phyloP scores from a whole-genome alignment of 306 rosid genomes.

The Prunus mume region DNA sequence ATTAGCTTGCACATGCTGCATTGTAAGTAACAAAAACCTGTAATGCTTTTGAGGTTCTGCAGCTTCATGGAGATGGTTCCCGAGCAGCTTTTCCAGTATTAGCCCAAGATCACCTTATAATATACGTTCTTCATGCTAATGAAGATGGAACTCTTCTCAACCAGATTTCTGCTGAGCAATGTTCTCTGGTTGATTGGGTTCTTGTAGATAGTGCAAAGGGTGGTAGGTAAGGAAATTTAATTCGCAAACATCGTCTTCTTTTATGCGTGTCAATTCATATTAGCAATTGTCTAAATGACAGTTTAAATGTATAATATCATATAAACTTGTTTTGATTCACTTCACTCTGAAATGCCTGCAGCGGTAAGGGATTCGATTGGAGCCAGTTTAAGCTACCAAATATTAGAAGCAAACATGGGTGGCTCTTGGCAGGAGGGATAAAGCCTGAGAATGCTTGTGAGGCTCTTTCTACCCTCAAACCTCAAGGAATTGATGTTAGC shows the following conservation, averaged over 20 bases:
- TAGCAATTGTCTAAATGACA: background rate
- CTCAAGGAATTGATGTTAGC: conserved; percentile 84
- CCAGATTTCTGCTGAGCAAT: conserved; percentile 55
- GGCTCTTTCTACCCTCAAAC: conserved; percentile 64
- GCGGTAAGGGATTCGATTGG: conserved; percentile 84
- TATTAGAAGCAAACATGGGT: conserved; percentile 77
- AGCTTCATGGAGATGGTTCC: conserved; percentile 89
- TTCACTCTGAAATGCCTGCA: conserved; percentile 27
- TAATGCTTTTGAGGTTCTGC: conserved; percentile 32
- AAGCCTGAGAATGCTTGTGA: conserved; percentile 61
- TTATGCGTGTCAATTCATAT: background rate
- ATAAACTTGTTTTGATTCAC: conserved; percentile 12
- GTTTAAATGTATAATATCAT: background rate
- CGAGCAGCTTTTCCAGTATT: conserved; percentile 64
- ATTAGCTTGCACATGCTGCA: background rate
- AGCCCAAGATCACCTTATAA: conserved; percentile 49
- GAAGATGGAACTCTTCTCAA: conserved; percentile 66
- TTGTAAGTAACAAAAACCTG: conserved; percentile 1
- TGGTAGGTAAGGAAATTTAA: conserved; percentile 56
- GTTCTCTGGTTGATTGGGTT: conserved; percentile 76
- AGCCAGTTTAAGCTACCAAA: conserved; percentile 59
- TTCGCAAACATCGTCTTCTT: background rate
- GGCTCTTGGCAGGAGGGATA: conserved; percentile 96
- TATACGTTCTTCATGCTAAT: conserved; percentile 86
- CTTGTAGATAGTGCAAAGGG: conserved; percentile 82